Conservation (phyloP, 192 early-diverging fungal species). For the Umbelopsis sp. region DNA sequence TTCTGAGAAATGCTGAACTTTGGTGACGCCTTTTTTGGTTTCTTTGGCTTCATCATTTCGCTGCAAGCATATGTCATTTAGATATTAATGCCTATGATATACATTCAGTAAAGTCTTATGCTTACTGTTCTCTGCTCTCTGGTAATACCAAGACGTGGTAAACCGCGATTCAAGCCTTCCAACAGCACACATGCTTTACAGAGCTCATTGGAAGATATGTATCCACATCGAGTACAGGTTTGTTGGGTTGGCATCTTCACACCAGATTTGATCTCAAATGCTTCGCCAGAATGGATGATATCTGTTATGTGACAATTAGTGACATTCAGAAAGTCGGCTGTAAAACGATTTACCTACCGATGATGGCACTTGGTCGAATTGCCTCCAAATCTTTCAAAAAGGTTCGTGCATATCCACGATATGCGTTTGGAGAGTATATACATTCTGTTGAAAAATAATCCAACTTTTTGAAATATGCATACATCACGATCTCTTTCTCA, state of each 20-base stretch:
- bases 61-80: not conserved
- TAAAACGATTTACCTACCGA: constrained; percentile 53
- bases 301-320: constrained; percentile 47
- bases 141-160: constrained; percentile 73
- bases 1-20: constrained; percentile 37
- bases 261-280: constrained; percentile 68
- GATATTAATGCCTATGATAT: not conserved
- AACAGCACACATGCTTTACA: constrained; percentile 96
- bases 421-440: constrained; percentile 96
- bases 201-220: constrained; percentile 87
- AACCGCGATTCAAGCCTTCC: constrained; percentile 89
- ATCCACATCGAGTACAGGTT: constrained; percentile 88
- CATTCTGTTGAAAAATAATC: constrained; percentile 99
- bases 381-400: constrained; percentile 96
- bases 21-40: constrained; percentile 11
- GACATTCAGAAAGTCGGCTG: not conserved
- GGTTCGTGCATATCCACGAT: constrained; percentile 91
- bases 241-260: constrained; percentile 66
- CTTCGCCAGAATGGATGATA: constrained; percentile 95
- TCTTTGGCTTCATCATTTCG: not conserved
- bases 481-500: constrained; percentile 99
- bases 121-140: constrained; percentile 48
- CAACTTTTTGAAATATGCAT: constrained; percentile 94
- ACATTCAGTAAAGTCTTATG: not conserved
- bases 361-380: constrained; percentile 85